Percentiles rank a stretch among this genome's conserved stretches.
These are phyloP conservation scores for Microthlaspi erraticum DNA, from an alignment of 345 rosid genomes.

Conservation along the genomic window DNA sequence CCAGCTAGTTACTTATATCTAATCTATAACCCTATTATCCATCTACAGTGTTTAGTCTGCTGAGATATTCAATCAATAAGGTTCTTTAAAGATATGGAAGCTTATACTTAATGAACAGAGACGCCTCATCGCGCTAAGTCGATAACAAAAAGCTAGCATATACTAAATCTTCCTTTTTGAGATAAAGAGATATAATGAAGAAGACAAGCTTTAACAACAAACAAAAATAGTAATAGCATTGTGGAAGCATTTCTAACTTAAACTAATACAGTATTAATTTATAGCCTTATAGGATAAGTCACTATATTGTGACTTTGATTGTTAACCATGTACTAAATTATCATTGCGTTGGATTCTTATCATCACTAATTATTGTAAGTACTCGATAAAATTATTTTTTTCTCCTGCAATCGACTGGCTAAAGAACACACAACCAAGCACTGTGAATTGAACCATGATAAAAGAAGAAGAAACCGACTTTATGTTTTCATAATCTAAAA, in stretches of 20 bases:
- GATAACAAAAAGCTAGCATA: slow-evolving; percentile 34
- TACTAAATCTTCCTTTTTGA: not conserved
- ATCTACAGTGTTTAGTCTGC: not conserved
- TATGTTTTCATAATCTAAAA: not conserved
- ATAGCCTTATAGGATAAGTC: not conserved
- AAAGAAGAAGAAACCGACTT: not conserved
- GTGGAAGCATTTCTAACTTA: not conserved
- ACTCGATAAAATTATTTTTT: not conserved
- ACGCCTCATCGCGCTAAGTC: slow-evolving; percentile 38
- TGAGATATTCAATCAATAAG: not conserved
- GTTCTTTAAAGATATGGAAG: slow-evolving; percentile 1
- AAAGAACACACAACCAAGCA: not conserved
- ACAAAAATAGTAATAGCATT: slow-evolving; percentile 19
- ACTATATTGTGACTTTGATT: not conserved
- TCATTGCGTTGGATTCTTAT: slow-evolving; percentile 22
- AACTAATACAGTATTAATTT: not conserved
- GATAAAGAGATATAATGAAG: slow-evolving; percentile 19
- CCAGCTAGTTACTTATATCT: not conserved
- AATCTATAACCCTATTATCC: not conserved
- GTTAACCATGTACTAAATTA: slow-evolving; percentile 21
- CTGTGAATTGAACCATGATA: not conserved
- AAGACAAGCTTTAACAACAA: slow-evolving; percentile 10
- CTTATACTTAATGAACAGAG: slow-evolving; percentile 1
- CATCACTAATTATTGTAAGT: slow-evolving; percentile 12
- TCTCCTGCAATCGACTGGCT: no score